These are phyloP conservation scores for Diplosphaera chodatii DNA, from an alignment of 139 green algal genomes.

Conservation along the genomic window DNA sequence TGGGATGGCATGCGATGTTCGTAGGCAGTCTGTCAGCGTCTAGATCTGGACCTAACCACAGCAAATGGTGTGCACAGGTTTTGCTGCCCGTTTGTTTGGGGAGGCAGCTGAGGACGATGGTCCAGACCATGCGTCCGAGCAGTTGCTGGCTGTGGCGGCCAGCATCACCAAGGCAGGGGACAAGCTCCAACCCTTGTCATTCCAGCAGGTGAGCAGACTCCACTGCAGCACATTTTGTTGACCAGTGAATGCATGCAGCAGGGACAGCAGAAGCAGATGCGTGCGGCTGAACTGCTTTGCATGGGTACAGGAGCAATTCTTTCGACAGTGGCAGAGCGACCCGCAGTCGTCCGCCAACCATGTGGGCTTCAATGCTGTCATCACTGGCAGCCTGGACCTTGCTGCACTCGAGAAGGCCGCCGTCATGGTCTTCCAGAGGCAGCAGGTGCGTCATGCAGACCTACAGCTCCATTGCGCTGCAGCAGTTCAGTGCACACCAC, in stretches of 20 bases:
- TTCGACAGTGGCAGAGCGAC: background rate
- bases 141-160: background rate
- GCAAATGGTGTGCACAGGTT: too few species aligned
- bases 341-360: background rate
- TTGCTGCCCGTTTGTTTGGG: background rate
- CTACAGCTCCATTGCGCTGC: too few species aligned
- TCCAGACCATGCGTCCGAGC: background rate
- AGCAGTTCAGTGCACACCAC: too few species aligned
- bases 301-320: background rate
- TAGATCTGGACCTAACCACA: too few species aligned
- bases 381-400: background rate
- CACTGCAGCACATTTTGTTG: too few species aligned
- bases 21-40: too few species aligned
- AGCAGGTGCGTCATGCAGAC: background rate
- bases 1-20: too few species aligned
- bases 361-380: background rate
- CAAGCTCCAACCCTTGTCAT: background rate
- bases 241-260: too few species aligned
- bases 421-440: background rate
- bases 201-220: background rate
- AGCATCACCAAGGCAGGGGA: background rate
- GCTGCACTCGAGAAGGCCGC: background rate
- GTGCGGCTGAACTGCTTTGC: background rate
- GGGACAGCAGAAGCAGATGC: too few species aligned
- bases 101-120: background rate